These are phyloP conservation scores for Moringa oleifera DNA, from an alignment of 345 rosid species.

Conservation along the genomic window DNA sequence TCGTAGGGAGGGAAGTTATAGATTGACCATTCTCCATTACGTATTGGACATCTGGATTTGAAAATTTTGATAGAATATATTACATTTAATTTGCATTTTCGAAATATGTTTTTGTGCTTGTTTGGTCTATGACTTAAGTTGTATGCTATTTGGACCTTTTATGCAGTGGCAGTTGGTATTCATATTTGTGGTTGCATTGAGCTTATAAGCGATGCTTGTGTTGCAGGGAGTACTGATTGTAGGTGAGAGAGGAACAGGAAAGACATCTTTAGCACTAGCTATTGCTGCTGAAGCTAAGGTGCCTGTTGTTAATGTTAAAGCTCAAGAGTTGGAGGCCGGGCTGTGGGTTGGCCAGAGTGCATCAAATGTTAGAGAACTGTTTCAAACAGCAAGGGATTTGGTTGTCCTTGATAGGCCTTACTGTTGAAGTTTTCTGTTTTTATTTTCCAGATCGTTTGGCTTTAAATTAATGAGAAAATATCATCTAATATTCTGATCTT, in stretches of 20 bases:
- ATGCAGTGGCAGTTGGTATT: not conserved
- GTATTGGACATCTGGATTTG: too few species aligned
- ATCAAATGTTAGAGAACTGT: constrained; percentile 92
- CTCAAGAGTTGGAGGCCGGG: constrained; percentile 96
- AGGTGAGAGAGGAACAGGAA: constrained; percentile 96
- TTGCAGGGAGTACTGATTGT: constrained; percentile 96
- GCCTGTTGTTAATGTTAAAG: constrained; percentile 82
- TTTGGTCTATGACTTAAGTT: not conserved
- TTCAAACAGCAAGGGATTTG: constrained; percentile 95
- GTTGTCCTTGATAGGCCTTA: constrained; percentile 36
- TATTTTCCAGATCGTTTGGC: not conserved
- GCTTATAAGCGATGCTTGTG: constrained; percentile 12
- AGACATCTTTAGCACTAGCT: constrained; percentile 87
- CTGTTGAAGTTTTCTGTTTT: constrained; percentile 7
- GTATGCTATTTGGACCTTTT: not conserved
- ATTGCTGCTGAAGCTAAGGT: constrained; percentile 97
- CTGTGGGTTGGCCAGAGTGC: constrained; percentile 99
- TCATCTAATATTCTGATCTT: constrained; percentile 10
- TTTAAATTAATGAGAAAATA: not conserved
- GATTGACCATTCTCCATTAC: too few species aligned
- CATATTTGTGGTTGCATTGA: not conserved
- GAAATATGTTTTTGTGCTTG: not conserved
- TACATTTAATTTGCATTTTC: not conserved
- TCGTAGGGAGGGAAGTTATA: too few species aligned
- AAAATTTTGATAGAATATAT: too few species aligned